Evolutionary conservation across 257 asterid species (phyloP), one percentile per base, ranked within the genome.

Genomic region (Petunia axillaris): DNA sequence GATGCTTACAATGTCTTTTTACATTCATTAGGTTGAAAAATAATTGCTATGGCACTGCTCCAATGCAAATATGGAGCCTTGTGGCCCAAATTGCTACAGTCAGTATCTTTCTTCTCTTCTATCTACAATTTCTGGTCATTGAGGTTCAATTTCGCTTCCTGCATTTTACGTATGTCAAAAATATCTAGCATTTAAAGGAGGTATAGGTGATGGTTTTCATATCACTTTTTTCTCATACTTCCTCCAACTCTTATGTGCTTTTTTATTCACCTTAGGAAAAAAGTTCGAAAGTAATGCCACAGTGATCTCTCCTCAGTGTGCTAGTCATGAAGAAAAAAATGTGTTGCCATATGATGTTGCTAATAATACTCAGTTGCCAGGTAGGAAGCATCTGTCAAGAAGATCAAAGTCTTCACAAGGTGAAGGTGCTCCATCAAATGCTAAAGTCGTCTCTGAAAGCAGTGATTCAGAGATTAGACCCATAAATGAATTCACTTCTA

Each of bases 11-110:
- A 67, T 60, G 11, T 64, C 65, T 58, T 25, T 65, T 73, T 75
- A 57, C 55, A 78, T 54, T 65, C 39, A 70, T 84, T 79, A 90
- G 92, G 89, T 86, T 73, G 92, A 88, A 85, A 96, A 90, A 83
- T 97, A 85, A 77, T 70, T 63, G 50, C 82, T 88, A 39, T 86
- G 91, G 93, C 82, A 87, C 79, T 68, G 85, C 80, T 86, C 89
- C 38, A 94, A 92, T 84, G 91, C 64, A 67, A 93, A 87, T 71
- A 87, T 84, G 87, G 90, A 86, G 76, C 92, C 98, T 54, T 96
- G 99, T 86, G 96, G 99, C 73, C 89, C 90, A 71, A 84, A 89
- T 81, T 96, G 99, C 87, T 89, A 90, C 75, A 88, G 85, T 63
- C 86, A 94, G 98, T 93, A 90, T 81, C 57, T 8, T 58, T 74